Evolutionary conservation across 1,284 basidiomycete species (phyloP), one percentile per base, ranked within the genome.

Genomic region (Tylopilus microsporus): DNA sequence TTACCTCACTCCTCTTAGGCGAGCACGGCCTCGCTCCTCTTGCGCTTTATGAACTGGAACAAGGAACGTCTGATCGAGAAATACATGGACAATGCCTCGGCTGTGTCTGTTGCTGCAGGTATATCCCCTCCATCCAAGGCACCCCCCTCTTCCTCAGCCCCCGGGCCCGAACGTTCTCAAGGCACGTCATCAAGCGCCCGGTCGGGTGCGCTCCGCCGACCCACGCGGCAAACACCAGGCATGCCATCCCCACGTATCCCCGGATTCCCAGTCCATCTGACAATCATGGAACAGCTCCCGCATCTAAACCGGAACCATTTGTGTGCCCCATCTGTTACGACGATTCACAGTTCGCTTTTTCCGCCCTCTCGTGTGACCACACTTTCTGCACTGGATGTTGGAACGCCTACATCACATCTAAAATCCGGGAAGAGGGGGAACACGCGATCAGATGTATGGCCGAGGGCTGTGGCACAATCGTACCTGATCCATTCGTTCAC

Each of bases 51-150:
- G 78, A 80, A 82, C 51, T 99, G 96, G 96, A 98, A 99, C 80
- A 92, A 92, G 70, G 96, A 99, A 74, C 87, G 88, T 60, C 82
- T 98, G n/a, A 92, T 92, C 63, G 92, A 97, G 77, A 87, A 89
- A 72, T 97, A 92, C 75, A 94, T 95, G 92, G 94, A 94, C 67
- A 89, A 92, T 63, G 82, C 91, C 1, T 79, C 84, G 18, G 75
- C 78, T 11, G 82, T 94, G 6, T 82, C 88, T 46, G 79, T 82
- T 30, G 82, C 84, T 10, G 91, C 93, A 1, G 94, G 94, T 3
- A 74, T 78, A 63, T 71, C 68, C 71, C 63, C 73, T 64, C 63
- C 74, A 70, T 53, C 76, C 73, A 49, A 77, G 77, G 59, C 68
- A 9, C 56, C 73, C 16, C 68, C 74, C 13, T 63, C 74, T 5